Percentiles rank a stretch among this genome's conserved stretches.
These are phyloP conservation scores for Nicotiana attenuata DNA, from an alignment of 257 asterid species.

Conservation along the genomic window DNA sequence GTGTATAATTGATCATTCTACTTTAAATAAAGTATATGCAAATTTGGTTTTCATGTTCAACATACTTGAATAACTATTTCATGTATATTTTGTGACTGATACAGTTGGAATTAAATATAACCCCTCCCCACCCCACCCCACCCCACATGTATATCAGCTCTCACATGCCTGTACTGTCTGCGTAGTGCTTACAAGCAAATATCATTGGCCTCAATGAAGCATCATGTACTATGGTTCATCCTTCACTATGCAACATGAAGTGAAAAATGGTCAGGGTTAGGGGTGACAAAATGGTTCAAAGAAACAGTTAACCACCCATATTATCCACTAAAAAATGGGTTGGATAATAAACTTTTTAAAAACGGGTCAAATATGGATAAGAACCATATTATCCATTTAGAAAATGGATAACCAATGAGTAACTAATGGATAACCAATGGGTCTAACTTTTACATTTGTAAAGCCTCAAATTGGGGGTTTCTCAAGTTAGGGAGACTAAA, in stretches of 20 bases:
- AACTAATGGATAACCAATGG: no score
- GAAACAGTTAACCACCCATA: no score
- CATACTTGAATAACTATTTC: not conserved
- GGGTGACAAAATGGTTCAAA: no score
- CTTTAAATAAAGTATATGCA: not conserved
- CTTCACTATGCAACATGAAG: not conserved
- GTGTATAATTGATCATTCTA: not conserved
- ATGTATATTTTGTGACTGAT: not conserved
- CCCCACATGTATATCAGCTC: not conserved
- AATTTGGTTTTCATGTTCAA: not conserved
- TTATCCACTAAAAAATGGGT: no score
- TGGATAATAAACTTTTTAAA: no score
- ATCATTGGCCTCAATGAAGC: not conserved
- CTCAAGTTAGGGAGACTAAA: no score
- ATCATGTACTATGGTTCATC: not conserved
- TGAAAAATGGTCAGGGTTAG: not conserved
- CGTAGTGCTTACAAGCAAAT: not conserved
- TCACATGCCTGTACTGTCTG: not conserved
- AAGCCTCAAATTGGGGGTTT: no score
- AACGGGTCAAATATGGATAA: no score
- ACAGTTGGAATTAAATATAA: not conserved
- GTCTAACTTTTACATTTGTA: no score
- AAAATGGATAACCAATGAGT: no score
- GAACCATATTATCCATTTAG: no score
- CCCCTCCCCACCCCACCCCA: no score